Evolutionary conservation across 176 grass and related monocot species (phyloP).

Genomic region (Bonia amplexicaulis): DNA sequence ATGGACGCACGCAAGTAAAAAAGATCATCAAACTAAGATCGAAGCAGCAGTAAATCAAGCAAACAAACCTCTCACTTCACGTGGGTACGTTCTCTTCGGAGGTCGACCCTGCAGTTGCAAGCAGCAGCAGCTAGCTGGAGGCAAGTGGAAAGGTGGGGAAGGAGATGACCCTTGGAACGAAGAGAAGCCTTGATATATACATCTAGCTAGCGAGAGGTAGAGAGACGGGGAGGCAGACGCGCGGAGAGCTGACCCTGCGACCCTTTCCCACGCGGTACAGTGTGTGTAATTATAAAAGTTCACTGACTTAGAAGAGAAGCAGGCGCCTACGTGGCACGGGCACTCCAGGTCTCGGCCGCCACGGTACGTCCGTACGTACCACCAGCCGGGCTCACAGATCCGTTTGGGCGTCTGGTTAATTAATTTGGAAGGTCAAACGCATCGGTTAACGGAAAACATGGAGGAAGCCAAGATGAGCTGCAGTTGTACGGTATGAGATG

Average conservation of each 20-base stretch:
- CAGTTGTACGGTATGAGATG: not conserved
- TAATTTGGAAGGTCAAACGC: slow-evolving; percentile 24
- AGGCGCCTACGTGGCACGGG: not conserved
- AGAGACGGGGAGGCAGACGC: not conserved
- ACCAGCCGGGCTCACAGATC: not conserved
- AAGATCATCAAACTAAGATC: not conserved
- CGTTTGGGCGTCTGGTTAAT: slow-evolving; percentile 2
- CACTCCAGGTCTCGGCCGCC: not conserved
- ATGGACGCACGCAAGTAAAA: not conserved
- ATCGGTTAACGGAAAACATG: not conserved
- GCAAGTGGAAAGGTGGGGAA: not conserved
- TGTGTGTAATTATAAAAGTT: not conserved
- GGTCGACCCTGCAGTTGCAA: not conserved
- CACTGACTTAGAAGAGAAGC: not conserved
- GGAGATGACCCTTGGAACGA: not conserved
- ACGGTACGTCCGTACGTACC: slow-evolving; percentile 44
- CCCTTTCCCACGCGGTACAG: slow-evolving; percentile 9
- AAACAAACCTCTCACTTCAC: not conserved
- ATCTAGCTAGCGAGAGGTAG: not conserved
- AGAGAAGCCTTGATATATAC: slow-evolving; percentile 3
- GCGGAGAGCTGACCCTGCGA: slow-evolving; percentile 3
- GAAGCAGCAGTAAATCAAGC: not conserved
- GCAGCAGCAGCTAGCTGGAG: not conserved
- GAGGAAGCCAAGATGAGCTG: not conserved
- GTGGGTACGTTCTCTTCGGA: not conserved